phyloP scores from a whole-genome alignment of 495 filamentous ascomycete genomes.

The Coniosporium apollinis region DNA sequence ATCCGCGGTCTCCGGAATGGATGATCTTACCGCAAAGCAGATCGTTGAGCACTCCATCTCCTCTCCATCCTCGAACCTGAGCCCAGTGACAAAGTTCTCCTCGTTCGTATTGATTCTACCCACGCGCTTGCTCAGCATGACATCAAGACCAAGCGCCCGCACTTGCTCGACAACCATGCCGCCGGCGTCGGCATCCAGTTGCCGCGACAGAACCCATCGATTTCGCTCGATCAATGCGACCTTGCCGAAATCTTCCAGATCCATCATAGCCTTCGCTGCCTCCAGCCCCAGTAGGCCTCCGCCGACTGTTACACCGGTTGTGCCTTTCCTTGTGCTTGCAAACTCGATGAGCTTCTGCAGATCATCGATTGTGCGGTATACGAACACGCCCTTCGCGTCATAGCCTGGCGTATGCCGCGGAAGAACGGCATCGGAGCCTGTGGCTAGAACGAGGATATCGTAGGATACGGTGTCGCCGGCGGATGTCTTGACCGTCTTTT shows the following conservation, averaged over 20 bases:
- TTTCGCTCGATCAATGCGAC: conserved; percentile 84
- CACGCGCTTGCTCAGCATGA: conserved; percentile 65
- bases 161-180: conserved; percentile 75
- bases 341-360: conserved; percentile 68
- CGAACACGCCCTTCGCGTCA: conserved; percentile 77
- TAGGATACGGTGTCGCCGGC: conserved; percentile 57
- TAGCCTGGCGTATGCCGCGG: conserved; percentile 68
- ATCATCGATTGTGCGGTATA: conserved; percentile 85
- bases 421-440: conserved; percentile 77
- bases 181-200: conserved; percentile 76
- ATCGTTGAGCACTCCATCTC: conserved; percentile 67
- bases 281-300: conserved; percentile 82
- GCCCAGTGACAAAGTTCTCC: conserved; percentile 52
- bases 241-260: conserved; percentile 57
- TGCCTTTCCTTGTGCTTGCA: conserved; percentile 45
- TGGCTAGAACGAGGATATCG: conserved; percentile 80
- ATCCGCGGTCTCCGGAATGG: not conserved
- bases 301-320: conserved; percentile 68
- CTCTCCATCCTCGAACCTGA: conserved; percentile 75
- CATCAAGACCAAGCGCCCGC: conserved; percentile 61
- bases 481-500: conserved; percentile 54
- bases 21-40: conserved; percentile 58
- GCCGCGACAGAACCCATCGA: conserved; percentile 72
- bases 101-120: conserved; percentile 51
- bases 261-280: conserved; percentile 91